Evolutionary conservation across 2,329 filamentous ascomycete genomes (phyloP), one percentile per base, ranked within the genome.

Genomic region (Paraconiothyrium brasiliense): DNA sequence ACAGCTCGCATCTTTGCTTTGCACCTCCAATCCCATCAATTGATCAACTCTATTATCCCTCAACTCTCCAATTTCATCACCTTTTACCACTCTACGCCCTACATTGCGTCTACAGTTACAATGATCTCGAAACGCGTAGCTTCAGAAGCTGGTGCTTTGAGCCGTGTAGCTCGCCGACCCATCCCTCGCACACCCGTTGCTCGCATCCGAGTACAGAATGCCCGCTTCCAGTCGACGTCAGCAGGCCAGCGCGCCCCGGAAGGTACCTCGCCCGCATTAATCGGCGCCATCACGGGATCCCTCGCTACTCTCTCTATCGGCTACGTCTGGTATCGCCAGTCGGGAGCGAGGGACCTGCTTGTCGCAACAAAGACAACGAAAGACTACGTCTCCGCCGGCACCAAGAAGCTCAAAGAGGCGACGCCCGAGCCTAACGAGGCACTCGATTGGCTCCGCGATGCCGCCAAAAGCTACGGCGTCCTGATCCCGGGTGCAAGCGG

Each of bases 401-500:
- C 85, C 37, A 80, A 87, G 66, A 87, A 87, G 72, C 81, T 91
- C 6, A 85, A 89, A 66, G 79, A 89, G 58, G 83, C 84, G 49
- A 86, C 89, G 0, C 90, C 91, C 0, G 84, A 87, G 62, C 84
- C 89, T 14, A 89, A 91, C 64, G 84, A 91, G 76, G 89, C 90
- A 1, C 81, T 92, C 43, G 78, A 85, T 62, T 89, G 86, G 80
- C 84, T 93, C 62, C 87, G 88, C 70, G 81, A 87, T 60, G 88
- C 89, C 13, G 87, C 87, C 32, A 87, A 87, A 72, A 87, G 87
- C 27, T 93, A 93, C 71, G 89, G 90, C 2, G 82, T 81, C 2
- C 92, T 90, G 83, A 86, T 94, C 34, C 91, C 91, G 0, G 91
- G 91, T 13, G 90, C 88, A 2, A 85, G 85, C 34, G 79, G 83